phyloP scores from a whole-genome alignment of 2,329 filamentous ascomycete genomes.

The Fusarium chaquense region DNA sequence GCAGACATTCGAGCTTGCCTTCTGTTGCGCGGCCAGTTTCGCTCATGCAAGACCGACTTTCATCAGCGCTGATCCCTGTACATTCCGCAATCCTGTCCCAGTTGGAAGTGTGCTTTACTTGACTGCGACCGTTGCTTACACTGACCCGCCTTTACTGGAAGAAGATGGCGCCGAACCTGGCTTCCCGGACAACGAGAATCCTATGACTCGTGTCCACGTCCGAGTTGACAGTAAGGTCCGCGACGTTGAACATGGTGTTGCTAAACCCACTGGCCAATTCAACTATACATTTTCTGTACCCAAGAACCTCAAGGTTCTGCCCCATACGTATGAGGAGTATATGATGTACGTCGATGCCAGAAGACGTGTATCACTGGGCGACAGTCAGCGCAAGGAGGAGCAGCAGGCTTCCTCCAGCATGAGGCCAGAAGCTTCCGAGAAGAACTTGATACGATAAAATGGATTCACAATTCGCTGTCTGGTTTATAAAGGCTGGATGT shows the following conservation, averaged over 20 bases:
- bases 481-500: rapidly evolving
- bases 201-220: slow-evolving; percentile 48
- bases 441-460: slow-evolving; percentile 36
- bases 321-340: slow-evolving; percentile 49
- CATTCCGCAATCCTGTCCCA: slow-evolving; percentile 49
- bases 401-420: slow-evolving; percentile 2
- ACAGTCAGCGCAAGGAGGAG: slow-evolving; percentile 39
- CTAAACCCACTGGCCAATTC: slow-evolving; percentile 49
- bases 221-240: slow-evolving; percentile 50
- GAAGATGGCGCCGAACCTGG: slow-evolving; percentile 46
- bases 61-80: slow-evolving; percentile 49
- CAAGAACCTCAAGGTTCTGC: slow-evolving; percentile 47
- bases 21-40: slow-evolving; percentile 50
- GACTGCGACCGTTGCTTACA: slow-evolving; percentile 48
- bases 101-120: slow-evolving; percentile 49
- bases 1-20: slow-evolving; percentile 50
- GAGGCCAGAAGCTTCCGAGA: slow-evolving; percentile 9
- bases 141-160: slow-evolving; percentile 48
- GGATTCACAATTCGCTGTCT: background rate
- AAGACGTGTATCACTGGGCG: slow-evolving; percentile 45
- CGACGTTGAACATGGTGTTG: slow-evolving; percentile 49
- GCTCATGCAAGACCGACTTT: slow-evolving; percentile 50
- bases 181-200: slow-evolving; percentile 38
- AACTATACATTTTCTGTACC: slow-evolving; percentile 51
- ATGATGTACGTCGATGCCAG: slow-evolving; percentile 50